These are phyloP conservation scores for Diatrype stigma DNA, from an alignment of 2,329 filamentous ascomycete species.

Conservation along the genomic window DNA sequence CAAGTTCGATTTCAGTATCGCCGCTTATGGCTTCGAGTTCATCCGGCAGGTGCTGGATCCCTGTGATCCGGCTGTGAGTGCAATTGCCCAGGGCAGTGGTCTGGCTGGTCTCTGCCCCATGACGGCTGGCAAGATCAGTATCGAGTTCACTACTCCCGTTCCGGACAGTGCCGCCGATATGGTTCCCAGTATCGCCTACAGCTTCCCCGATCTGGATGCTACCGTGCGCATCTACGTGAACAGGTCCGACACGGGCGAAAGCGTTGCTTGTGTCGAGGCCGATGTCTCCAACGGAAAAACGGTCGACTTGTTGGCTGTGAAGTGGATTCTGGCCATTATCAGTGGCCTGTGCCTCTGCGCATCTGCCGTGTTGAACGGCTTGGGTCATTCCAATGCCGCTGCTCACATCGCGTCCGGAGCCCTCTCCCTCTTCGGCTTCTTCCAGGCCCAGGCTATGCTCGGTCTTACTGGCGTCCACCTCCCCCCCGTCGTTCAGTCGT, in stretches of 20 bases:
- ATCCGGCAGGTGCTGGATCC: conserved; percentile 68
- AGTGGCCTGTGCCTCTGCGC: conserved; percentile 70
- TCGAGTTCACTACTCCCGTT: conserved; percentile 64
- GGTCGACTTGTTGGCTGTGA: conserved; percentile 74
- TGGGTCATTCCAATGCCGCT: conserved; percentile 82
- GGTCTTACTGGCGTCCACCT: conserved; percentile 71
- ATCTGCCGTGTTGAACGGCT: conserved; percentile 75
- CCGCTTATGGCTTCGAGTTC: conserved; percentile 78
- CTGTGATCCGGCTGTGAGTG: conserved; percentile 46
- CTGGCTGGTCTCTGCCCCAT: conserved; percentile 83
- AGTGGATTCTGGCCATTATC: conserved; percentile 76
- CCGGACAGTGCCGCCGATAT: conserved; percentile 48
- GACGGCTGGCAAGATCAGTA: conserved; percentile 75
- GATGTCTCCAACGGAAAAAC: conserved; percentile 79
- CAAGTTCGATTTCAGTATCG: conserved; percentile 68
- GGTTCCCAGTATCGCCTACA: conserved; percentile 76
- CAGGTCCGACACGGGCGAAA: conserved; percentile 49
- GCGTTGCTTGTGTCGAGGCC: conserved; percentile 75
- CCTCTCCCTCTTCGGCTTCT: conserved; percentile 78
- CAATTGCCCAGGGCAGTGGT: conserved; percentile 31
- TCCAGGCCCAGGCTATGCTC: conserved; percentile 81
- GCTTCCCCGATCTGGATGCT: conserved; percentile 78
- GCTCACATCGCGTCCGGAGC: conserved; percentile 83
- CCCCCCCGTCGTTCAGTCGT: conserved; percentile 76
- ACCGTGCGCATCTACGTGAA: conserved; percentile 72